phyloP scores from a whole-genome alignment of 176 grass and related monocot species.

The sorghum (Sorghum bicolor) region Sorghum_bicolor_NCBIv3 NC_012872.2:55100001-55100500 shows the following conservation, averaged over 20 bases:
- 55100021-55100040: conserved; percentile 85
- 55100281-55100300: conserved; percentile 24
- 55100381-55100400: conserved; percentile 52
- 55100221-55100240: too few relatives aligned
- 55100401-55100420: conserved; percentile 34
- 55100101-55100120: conserved; percentile 81
- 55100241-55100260: too few relatives aligned
- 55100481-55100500: background rate
- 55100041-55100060: conserved; percentile 47
- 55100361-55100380: conserved; percentile 43
- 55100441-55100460: conserved; percentile 43
- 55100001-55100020: conserved; percentile 87
- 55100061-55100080: conserved; percentile 48
- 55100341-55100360: conserved; percentile 39
- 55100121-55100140: conserved; percentile 69
- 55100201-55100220: conserved; percentile 37
- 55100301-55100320: background rate
- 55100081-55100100: conserved; percentile 11
- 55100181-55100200: conserved; percentile 97
- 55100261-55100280: background rate
- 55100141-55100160: conserved; percentile 87
- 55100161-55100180: conserved; percentile 97
- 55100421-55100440: conserved; percentile 49
- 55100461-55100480: background rate
- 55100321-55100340: background rate